Evolutionary conservation across 2,329 filamentous ascomycete species (phyloP).

Genomic region (Penicillium sp.): DNA sequence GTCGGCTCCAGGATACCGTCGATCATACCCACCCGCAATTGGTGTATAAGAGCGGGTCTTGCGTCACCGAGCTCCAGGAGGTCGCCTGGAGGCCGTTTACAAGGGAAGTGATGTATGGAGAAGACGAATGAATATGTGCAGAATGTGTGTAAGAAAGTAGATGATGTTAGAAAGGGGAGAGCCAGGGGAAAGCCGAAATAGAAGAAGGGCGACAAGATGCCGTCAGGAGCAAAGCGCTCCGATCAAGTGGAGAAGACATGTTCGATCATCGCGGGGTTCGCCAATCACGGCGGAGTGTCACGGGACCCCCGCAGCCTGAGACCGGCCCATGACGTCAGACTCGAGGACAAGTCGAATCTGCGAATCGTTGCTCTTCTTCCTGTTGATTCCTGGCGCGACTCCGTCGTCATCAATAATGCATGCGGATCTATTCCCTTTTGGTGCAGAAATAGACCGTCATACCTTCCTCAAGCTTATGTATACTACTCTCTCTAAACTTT

Average conservation of each 20-base stretch:
- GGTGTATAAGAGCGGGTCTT: slow-evolving; percentile 6
- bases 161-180: background rate
- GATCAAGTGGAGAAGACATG: slow-evolving; percentile 1
- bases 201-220: slow-evolving; percentile 1
- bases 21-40: slow-evolving; percentile 19
- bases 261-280: slow-evolving; percentile 1
- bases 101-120: background rate
- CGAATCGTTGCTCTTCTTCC: background rate
- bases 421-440: background rate
- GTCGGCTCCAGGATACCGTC: slow-evolving; percentile 4
- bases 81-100: background rate
- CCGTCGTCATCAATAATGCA: background rate
- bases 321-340: slow-evolving; percentile 13
- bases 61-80: slow-evolving; percentile 2
- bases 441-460: background rate
- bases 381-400: too few species aligned
- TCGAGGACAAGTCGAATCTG: background rate
- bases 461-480: background rate
- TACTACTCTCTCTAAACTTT: background rate
- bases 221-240: slow-evolving; percentile 18
- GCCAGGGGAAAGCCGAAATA: background rate
- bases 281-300: slow-evolving; percentile 9
- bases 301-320: slow-evolving; percentile 6
- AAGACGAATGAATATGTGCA: background rate
- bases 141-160: background rate